Evolutionary conservation across 2,329 filamentous ascomycete genomes (phyloP).

Genomic region (Phoma sp.): DNA sequence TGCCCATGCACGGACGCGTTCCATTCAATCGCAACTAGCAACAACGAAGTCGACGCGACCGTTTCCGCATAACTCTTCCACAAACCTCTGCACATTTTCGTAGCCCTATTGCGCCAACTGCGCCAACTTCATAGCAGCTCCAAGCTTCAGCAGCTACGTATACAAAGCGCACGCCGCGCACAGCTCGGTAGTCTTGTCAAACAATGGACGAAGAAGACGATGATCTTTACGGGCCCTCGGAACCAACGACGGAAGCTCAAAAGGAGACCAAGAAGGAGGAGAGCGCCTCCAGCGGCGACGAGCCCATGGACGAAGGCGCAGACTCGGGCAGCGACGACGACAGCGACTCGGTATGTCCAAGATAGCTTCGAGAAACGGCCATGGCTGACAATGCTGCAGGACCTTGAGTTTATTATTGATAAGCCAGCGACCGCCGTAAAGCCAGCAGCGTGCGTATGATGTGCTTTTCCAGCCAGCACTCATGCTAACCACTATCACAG

Average conservation of each 20-base stretch:
- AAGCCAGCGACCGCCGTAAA: conserved; percentile 50
- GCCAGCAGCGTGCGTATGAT: conserved; percentile 38
- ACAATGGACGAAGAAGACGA: conserved; percentile 60
- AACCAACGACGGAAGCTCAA: conserved; percentile 29
- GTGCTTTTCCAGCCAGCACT: not conserved
- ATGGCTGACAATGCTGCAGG: conserved; percentile 46
- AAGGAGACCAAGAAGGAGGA: conserved; percentile 36
- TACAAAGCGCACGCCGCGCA: not conserved
- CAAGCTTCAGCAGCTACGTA: not conserved
- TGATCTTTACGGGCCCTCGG: conserved; percentile 56
- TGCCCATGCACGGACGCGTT: conserved; percentile 22
- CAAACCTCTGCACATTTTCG: too few relatives aligned
- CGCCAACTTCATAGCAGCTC: not conserved
- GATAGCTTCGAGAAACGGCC: conserved; percentile 1
- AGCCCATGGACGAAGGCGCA: conserved; percentile 54
- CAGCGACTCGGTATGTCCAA: conserved; percentile 49
- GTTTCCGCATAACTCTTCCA: not conserved
- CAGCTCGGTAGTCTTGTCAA: not conserved
- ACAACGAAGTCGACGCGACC: not conserved
- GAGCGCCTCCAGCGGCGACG: conserved; percentile 47
- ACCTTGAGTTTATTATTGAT: conserved; percentile 61
- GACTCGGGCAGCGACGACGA: conserved; percentile 54
- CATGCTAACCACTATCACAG: conserved; percentile 28
- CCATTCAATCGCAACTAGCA: conserved; percentile 16
- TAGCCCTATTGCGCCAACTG: not conserved